phyloP scores from a whole-genome alignment of 805 yeast species.

The Kuraishia piskuri region DNA sequence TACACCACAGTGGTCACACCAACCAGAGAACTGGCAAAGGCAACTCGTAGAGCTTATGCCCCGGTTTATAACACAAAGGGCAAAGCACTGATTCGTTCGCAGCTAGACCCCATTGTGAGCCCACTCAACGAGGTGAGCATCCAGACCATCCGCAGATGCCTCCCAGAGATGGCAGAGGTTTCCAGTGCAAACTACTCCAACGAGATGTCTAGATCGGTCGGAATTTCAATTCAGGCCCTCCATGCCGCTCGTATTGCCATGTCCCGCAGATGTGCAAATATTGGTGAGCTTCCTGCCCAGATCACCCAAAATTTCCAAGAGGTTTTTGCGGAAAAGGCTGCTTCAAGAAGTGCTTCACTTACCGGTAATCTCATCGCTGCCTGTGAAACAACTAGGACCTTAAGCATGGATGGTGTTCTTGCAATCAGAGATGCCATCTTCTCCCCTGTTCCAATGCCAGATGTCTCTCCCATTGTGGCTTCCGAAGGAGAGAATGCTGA shows the following conservation, averaged over 20 bases:
- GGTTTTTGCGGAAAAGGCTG: conserved; percentile 30
- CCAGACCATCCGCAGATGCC: conserved; percentile 18
- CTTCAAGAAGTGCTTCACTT: conserved; percentile 19
- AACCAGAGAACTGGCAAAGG: conserved; percentile 35
- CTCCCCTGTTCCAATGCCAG: background rate
- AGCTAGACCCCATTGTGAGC: conserved; percentile 50
- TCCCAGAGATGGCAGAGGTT: conserved; percentile 37
- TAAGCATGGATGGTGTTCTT: conserved; percentile 23
- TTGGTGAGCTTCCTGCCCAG: conserved; percentile 25
- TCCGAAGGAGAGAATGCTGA: background rate
- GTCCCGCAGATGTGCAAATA: conserved; percentile 14
- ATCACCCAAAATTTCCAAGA: conserved; percentile 25
- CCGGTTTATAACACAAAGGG: conserved; percentile 50
- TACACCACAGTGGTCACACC: conserved; percentile 33
- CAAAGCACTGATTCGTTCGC: conserved; percentile 53
- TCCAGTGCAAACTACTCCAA: conserved; percentile 37
- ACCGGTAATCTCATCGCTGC: background rate
- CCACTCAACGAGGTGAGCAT: conserved; percentile 49
- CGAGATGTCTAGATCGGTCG: conserved; percentile 47
- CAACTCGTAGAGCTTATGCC: conserved; percentile 39
- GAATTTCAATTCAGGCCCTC: conserved; percentile 30
- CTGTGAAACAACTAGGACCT: background rate
- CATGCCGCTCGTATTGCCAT: conserved; percentile 28
- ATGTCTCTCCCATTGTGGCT: background rate
- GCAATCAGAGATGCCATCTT: conserved; percentile 8